phyloP scores from a whole-genome alignment of 192 early-diverging fungal species.

The Coemansia sp. region DNA sequence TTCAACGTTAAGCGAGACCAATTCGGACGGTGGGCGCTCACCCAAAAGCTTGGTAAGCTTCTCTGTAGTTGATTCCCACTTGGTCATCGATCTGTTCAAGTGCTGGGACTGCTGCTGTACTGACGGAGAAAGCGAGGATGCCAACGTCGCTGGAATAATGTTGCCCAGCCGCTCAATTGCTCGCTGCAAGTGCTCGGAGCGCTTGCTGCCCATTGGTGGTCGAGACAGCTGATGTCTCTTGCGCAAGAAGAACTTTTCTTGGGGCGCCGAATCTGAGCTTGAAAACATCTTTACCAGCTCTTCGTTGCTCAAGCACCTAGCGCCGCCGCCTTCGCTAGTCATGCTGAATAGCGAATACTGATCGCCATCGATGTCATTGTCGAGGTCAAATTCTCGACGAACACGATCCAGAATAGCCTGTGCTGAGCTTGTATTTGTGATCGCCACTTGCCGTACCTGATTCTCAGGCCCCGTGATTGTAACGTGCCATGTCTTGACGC shows the following conservation, averaged over 20 bases:
- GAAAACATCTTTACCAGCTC: conserved; percentile 77
- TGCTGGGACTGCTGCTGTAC: conserved; percentile 5
- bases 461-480: conserved; percentile 77
- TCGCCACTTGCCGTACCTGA: conserved; percentile 75
- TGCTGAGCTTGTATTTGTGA: conserved; percentile 69
- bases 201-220: conserved; percentile 36
- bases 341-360: conserved; percentile 74
- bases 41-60: conserved; percentile 83
- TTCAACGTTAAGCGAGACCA: conserved; percentile 86
- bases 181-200: conserved; percentile 44
- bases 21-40: conserved; percentile 90
- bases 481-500: conserved; percentile 60
- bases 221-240: conserved; percentile 63
- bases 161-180: conserved; percentile 46
- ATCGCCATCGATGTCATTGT: conserved; percentile 59
- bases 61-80: conserved; percentile 46
- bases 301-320: conserved; percentile 69
- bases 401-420: conserved; percentile 67
- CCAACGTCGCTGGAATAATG: conserved; percentile 17
- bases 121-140: not conserved
- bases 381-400: conserved; percentile 79
- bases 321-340: conserved; percentile 67
- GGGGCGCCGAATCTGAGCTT: conserved; percentile 62
- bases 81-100: conserved; percentile 18
- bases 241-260: conserved; percentile 69